phyloP scores from a whole-genome alignment of 345 rosid species.

The Durio zibethinus region DNA sequence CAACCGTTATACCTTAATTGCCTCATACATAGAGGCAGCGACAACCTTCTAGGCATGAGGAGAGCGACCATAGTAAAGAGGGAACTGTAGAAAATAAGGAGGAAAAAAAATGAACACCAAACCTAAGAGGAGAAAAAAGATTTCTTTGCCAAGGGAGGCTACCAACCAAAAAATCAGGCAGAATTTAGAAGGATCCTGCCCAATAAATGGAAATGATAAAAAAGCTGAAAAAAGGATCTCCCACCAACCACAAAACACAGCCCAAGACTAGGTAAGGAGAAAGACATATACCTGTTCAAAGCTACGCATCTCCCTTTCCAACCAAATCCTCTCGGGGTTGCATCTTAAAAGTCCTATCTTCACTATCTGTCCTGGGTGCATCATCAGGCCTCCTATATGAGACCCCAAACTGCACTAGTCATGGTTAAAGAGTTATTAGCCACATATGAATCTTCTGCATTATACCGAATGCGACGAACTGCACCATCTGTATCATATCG shows the following conservation, averaged over 20 bases:
- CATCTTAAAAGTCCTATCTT: background rate
- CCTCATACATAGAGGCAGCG: background rate
- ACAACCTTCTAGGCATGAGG: too few relatives aligned
- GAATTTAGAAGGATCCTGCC: background rate
- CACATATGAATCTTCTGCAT: conserved; percentile 21
- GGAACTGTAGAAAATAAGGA: too few relatives aligned
- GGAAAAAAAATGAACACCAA: background rate
- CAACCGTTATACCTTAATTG: background rate
- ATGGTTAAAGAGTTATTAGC: conserved; percentile 16
- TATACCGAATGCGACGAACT: conserved; percentile 18
- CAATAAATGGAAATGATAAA: background rate
- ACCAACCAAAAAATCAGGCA: background rate
- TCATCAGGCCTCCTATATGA: background rate
- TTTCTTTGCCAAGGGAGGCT: background rate
- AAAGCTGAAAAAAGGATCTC: background rate
- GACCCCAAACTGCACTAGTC: conserved; percentile 5
- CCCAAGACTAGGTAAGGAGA: background rate
- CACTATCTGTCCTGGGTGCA: background rate
- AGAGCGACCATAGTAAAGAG: too few relatives aligned
- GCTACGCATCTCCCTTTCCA: background rate
- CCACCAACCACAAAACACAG: background rate
- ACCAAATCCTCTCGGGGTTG: background rate
- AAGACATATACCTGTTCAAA: background rate
- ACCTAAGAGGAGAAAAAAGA: background rate
- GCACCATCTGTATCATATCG: conserved; percentile 24